Evolutionary conservation across 768 basidiomycete genomes (phyloP).

Genomic region (Hericium erinaceus): DNA sequence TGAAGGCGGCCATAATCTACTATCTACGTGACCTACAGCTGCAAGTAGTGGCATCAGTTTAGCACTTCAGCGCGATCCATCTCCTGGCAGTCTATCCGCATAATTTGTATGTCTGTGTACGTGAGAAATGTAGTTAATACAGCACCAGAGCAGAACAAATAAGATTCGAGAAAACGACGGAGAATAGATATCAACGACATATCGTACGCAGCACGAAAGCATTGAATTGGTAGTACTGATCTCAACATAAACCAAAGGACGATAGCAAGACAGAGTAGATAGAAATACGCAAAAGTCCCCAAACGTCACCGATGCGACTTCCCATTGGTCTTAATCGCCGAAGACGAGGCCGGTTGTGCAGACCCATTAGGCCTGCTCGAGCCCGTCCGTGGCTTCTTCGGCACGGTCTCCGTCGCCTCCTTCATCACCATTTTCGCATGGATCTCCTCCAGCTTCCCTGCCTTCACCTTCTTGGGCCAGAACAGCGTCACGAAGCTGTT

Average conservation of each 20-base stretch:
- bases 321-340: constrained; percentile 46
- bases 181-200: too few species aligned
- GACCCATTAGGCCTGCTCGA: constrained; percentile 33
- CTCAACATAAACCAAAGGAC: not conserved
- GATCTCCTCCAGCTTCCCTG: constrained; percentile 87
- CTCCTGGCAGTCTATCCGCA: too few species aligned
- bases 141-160: too few species aligned
- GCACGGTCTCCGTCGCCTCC: constrained; percentile 46
- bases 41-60: too few species aligned
- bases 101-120: too few species aligned
- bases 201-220: too few species aligned
- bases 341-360: constrained; percentile 32
- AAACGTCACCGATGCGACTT: constrained; percentile 47
- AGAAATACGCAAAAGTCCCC: not conserved
- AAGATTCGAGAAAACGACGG: too few species aligned
- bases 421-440: constrained; percentile 95
- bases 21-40: too few species aligned
- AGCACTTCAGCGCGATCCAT: too few species aligned
- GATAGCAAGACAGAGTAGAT: not conserved
- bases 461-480: constrained; percentile 97
- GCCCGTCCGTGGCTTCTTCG: constrained; percentile 53
- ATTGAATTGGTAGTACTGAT: too few species aligned
- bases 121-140: too few species aligned
- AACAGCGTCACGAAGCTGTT: constrained; percentile 87
- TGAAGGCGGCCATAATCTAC: too few species aligned